Evolutionary conservation across 768 basidiomycete species (phyloP), one percentile per base, ranked within the genome.

Genomic region (Suillus decipiens): DNA sequence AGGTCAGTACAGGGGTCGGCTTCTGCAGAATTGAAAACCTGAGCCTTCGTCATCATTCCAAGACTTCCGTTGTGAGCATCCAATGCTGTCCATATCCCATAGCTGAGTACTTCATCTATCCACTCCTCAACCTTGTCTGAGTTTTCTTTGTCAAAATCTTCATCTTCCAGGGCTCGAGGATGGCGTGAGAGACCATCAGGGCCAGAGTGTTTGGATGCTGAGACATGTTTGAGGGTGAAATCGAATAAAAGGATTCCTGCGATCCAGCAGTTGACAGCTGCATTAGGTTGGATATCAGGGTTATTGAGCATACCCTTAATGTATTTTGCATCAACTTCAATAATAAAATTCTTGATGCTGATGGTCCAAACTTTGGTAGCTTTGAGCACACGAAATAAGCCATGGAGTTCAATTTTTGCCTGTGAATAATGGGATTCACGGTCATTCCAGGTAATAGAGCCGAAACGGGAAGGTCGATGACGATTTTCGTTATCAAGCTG

Each of bases 401-500:
- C 70, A 62, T 70, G 75, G 0, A 76, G 62, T 48, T 74, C 71
- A 14, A 73, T 42, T 59, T 76, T 75, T 0, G 68, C n/a, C 37
- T 71, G 70, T 4, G 64, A 64, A 22, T 55, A 61, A 5, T 55
- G 48, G 1, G 3, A 67, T 42, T 62, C 53, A 17, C 7, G 12
- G 11, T 62, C 71, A 59, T 79, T 78, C 60, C 79, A 68, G 0
- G 75, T 65, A 6, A 82, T 77, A 1, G 77, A 81, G 0, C 78
- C 74, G 56, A 80, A 83, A 0, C 72, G 65, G 0, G 71, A 66
- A 43, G 73, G 79, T 1, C 71, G 65, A 10, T 62, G 60, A 8
- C 66, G 61, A 5, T 67, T 65, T 0, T 56, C 41, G 39, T 71
- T 69, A 19, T 64, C 57, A 34, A 78, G 76, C 2, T 61, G 78